A percentile compares a stretch with the other conserved stretches of the same genome.
Conservation (phyloP, 2,329 filamentous ascomycete species). For the Podosphaera aphanis region DNA sequence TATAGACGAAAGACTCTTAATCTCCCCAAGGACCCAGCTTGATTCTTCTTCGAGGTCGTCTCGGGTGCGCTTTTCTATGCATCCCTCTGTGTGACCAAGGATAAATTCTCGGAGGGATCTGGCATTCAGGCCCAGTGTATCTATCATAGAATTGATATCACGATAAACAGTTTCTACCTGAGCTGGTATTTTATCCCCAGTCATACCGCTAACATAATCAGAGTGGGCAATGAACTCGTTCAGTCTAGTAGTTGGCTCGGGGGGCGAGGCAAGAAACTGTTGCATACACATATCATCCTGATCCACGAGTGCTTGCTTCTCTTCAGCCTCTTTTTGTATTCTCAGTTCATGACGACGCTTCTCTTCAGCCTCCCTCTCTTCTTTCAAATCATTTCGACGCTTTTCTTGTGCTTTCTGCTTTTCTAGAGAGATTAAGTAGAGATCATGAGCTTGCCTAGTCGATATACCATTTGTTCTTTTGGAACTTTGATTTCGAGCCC, state of each 20-base stretch:
- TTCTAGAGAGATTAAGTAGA: slow-evolving; percentile 8
- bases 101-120: slow-evolving; percentile 34
- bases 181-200: slow-evolving; percentile 29
- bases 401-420: slow-evolving; percentile 12
- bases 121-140: slow-evolving; percentile 71
- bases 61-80: slow-evolving; percentile 28
- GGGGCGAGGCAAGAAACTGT: slow-evolving; percentile 32
- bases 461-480: slow-evolving; percentile 15
- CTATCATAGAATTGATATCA: slow-evolving; percentile 83
- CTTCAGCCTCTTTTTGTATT: slow-evolving; percentile 31
- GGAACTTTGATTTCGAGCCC: slow-evolving; percentile 26
- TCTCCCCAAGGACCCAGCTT: slow-evolving; percentile 54
- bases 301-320: slow-evolving; percentile 33
- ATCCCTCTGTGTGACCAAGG: slow-evolving; percentile 37
- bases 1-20: slow-evolving; percentile 41
- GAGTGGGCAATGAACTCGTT: slow-evolving; percentile 45
- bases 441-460: slow-evolving; percentile 1
- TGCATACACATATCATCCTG: slow-evolving; percentile 49
- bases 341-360: slow-evolving; percentile 17
- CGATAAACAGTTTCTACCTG: slow-evolving; percentile 47
- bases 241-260: slow-evolving; percentile 36
- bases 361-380: slow-evolving; percentile 12
- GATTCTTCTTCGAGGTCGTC: slow-evolving; percentile 46
- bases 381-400: slow-evolving; percentile 17
- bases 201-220: slow-evolving; percentile 24